Conservation (phyloP, 2,329 filamentous ascomycete species). For the Calonectria pteridis region DNA sequence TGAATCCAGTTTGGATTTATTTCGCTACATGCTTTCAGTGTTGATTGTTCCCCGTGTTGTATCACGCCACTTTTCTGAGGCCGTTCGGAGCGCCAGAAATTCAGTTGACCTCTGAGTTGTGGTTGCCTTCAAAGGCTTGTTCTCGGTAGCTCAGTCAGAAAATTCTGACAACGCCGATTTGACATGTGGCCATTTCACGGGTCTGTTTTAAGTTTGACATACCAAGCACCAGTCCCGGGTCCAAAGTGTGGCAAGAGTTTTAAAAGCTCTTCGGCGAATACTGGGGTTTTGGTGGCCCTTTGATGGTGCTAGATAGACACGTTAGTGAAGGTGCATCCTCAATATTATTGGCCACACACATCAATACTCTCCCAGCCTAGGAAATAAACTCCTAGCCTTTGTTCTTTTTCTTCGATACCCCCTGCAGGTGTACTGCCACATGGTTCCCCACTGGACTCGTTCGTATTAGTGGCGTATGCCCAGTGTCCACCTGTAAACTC, state of each 20-base stretch:
- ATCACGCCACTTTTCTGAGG: background rate
- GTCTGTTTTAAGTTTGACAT: constrained; percentile 24
- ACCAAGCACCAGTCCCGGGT: constrained; percentile 34
- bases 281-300: constrained; percentile 23
- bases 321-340: background rate
- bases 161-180: background rate
- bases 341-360: background rate
- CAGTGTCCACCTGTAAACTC: constrained; percentile 37
- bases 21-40: background rate
- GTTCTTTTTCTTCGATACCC: background rate
- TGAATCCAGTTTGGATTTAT: background rate
- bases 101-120: background rate
- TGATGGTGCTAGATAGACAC: constrained; percentile 28
- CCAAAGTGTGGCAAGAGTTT: constrained; percentile 31
- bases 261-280: constrained; percentile 35
- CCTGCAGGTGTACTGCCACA: background rate
- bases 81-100: background rate
- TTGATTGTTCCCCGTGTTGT: background rate
- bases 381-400: constrained; percentile 29
- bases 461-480: constrained; percentile 34
- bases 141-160: background rate
- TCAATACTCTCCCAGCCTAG: constrained; percentile 41
- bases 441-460: constrained; percentile 20
- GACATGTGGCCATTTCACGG: background rate
- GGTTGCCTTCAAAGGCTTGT: background rate